Evolutionary conservation across 768 basidiomycete species (phyloP).

Genomic region (Naganishia randhawae): DNA sequence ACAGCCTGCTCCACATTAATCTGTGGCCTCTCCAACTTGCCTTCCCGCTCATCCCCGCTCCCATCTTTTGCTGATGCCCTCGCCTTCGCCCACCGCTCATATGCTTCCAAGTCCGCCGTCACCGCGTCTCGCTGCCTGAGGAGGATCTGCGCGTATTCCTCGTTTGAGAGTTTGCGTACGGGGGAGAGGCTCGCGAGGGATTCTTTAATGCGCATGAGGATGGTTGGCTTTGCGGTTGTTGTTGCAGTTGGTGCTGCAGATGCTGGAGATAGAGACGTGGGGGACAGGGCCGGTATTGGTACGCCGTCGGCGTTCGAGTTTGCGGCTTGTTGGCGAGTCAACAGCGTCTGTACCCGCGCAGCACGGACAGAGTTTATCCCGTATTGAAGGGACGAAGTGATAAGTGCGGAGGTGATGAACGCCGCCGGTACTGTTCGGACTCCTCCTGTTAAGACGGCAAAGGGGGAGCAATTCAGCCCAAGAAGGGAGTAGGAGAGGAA

Average conservation of each 20-base stretch:
- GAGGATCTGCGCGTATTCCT: constrained; percentile 65
- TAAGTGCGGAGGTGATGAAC: constrained; percentile 59
- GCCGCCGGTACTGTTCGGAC: constrained; percentile 60
- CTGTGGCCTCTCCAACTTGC: background rate
- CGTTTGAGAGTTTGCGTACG: constrained; percentile 62
- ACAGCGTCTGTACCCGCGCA: constrained; percentile 59
- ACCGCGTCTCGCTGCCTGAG: constrained; percentile 60
- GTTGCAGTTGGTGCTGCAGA: background rate
- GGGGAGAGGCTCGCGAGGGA: constrained; percentile 54
- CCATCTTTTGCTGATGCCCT: no score
- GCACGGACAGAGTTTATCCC: constrained; percentile 67
- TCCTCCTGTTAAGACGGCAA: constrained; percentile 58
- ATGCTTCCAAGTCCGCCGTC: constrained; percentile 35
- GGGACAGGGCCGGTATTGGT: background rate
- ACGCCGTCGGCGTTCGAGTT: background rate
- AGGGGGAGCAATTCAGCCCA: background rate
- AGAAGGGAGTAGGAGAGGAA: background rate
- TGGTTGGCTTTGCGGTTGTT: background rate
- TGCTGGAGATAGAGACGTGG: background rate
- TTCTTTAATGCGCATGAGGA: constrained; percentile 44
- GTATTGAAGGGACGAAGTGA: constrained; percentile 65
- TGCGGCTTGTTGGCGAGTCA: constrained; percentile 38
- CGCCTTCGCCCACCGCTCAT: constrained; percentile 1
- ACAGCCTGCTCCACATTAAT: constrained; percentile 24
- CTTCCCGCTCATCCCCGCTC: background rate